Evolutionary conservation across 352 stramenopile species (phyloP).

Genomic region (Phytophthora palmivora): DNA sequence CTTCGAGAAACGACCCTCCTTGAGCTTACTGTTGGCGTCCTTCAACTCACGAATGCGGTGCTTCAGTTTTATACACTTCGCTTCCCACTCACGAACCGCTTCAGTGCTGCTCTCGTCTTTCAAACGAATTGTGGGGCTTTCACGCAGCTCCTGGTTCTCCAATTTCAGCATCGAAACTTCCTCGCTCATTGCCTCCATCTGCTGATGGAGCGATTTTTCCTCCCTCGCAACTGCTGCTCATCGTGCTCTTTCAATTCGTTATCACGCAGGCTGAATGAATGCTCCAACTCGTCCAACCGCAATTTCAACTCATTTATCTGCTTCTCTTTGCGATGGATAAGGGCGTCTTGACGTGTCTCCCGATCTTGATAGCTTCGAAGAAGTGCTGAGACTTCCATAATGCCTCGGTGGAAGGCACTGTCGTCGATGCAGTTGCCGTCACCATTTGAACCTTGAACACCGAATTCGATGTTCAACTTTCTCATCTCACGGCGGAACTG

Average conservation of each 20-base stretch:
- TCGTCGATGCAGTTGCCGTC: constrained; percentile 22
- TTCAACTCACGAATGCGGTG: constrained; percentile 54
- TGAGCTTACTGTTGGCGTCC: constrained; percentile 59
- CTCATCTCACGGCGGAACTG: constrained; percentile 54
- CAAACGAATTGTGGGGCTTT: constrained; percentile 8
- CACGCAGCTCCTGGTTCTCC: constrained; percentile 58
- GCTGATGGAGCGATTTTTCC: constrained; percentile 28
- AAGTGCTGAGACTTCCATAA: constrained; percentile 44
- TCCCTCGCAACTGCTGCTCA: constrained; percentile 2
- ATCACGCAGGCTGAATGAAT: constrained; percentile 18
- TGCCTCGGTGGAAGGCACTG: constrained; percentile 34
- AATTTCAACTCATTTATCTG: constrained; percentile 50
- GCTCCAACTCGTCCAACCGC: constrained; percentile 36
- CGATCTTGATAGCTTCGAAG: constrained; percentile 55
- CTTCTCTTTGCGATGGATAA: constrained; percentile 54
- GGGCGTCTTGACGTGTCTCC: constrained; percentile 48
- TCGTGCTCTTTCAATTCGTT: constrained; percentile 17
- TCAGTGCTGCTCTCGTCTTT: constrained; percentile 17
- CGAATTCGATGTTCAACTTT: constrained; percentile 47
- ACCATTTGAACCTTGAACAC: constrained; percentile 10
- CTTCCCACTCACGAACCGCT: constrained; percentile 40
- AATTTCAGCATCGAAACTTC: constrained; percentile 60
- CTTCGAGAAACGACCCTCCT: constrained; percentile 50
- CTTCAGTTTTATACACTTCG: constrained; percentile 55
- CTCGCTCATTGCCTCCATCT: constrained; percentile 42